Conservation (phyloP, 2,329 filamentous ascomycete genomes). For the Dactylonectria macrodidyma region DNA sequence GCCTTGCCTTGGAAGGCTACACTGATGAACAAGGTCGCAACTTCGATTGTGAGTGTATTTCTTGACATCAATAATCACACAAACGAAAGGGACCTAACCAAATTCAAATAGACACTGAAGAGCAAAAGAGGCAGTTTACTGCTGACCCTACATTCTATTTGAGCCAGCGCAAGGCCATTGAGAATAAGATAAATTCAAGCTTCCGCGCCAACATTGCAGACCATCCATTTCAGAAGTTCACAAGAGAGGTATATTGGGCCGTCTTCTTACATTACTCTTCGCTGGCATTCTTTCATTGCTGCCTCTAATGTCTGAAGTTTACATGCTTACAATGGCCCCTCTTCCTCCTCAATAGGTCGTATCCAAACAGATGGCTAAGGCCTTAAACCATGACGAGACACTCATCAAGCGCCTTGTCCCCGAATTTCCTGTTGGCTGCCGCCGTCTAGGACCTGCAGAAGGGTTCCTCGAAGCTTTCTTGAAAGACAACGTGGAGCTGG, state of each 20-base stretch:
- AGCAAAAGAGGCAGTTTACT: constrained; percentile 18
- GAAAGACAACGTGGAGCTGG: constrained; percentile 42
- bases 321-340: not conserved
- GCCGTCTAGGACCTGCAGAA: constrained; percentile 60
- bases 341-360: constrained; percentile 11
- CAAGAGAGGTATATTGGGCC: constrained; percentile 9
- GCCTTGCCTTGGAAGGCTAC: constrained; percentile 49
- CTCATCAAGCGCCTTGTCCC: constrained; percentile 52
- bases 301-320: not conserved
- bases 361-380: constrained; percentile 18
- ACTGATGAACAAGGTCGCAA: constrained; percentile 27
- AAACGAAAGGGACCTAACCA: not conserved
- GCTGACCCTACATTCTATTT: constrained; percentile 22
- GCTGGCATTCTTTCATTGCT: too few relatives aligned
- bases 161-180: constrained; percentile 15
- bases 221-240: constrained; percentile 23
- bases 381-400: constrained; percentile 19
- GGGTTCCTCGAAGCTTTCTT: constrained; percentile 55
- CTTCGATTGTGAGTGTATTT: constrained; percentile 15
- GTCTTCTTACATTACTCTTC: too few relatives aligned
- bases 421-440: constrained; percentile 57
- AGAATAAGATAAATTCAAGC: constrained; percentile 26
- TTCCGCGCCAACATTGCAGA: constrained; percentile 21
- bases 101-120: constrained; percentile 4
- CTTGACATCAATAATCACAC: accelerated